Percentiles rank a stretch among this genome's conserved stretches.
Evolutionary conservation across 2,329 filamentous ascomycete species (phyloP).

Genomic region (Coleophoma eucalyptorum): DNA sequence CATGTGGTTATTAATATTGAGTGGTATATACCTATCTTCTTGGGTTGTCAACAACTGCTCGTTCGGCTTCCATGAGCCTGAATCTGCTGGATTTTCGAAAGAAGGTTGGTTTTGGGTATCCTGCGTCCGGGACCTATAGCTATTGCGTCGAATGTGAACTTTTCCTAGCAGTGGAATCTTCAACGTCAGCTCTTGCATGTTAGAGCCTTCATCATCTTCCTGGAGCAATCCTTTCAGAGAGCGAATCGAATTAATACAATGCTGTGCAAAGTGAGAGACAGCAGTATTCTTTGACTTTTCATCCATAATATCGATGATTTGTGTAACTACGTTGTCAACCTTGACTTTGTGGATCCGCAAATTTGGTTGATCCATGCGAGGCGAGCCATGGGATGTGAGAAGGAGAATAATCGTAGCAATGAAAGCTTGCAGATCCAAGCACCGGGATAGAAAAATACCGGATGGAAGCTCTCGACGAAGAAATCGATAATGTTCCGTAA

Average conservation of each 20-base stretch:
- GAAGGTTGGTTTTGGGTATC: background rate
- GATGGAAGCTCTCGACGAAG: constrained; percentile 8
- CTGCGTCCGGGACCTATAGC: background rate
- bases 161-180: constrained; percentile 13
- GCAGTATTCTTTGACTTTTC: constrained; percentile 5
- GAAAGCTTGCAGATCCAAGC: constrained; percentile 13
- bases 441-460: constrained; percentile 8
- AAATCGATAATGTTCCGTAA: constrained; percentile 8
- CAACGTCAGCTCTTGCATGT: constrained; percentile 9
- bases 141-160: constrained; percentile 12
- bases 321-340: constrained; percentile 6
- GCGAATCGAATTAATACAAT: constrained; percentile 6
- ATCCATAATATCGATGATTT: constrained; percentile 12
- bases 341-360: constrained; percentile 3
- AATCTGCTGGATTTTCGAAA: background rate
- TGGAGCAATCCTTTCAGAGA: constrained; percentile 9
- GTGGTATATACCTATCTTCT: constrained; percentile 1
- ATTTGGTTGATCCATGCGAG: constrained; percentile 1
- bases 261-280: constrained; percentile 3
- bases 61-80: background rate
- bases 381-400: constrained; percentile 6
- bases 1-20: background rate
- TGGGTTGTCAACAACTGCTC: background rate
- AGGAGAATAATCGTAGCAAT: constrained; percentile 12
- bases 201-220: constrained; percentile 4